Percentiles rank a stretch among this genome's conserved stretches.
Conservation (phyloP, 805 yeast species). For the Kodamaea laetipori region DNA sequence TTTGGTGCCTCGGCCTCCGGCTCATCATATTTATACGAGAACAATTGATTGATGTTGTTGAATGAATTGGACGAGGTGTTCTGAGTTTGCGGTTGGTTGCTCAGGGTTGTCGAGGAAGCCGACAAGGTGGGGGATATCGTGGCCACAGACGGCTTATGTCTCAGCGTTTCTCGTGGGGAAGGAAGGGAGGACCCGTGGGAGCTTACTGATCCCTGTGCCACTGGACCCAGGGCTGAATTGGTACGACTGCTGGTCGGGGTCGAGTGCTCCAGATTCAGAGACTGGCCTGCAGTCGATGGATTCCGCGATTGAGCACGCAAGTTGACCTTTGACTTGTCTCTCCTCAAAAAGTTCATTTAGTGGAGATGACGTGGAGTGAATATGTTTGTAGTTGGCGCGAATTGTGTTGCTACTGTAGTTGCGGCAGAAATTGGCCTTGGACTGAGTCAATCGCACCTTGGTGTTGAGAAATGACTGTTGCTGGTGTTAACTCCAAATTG, state of each 20-base stretch:
- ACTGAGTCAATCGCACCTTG: too few species aligned
- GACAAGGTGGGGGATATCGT: constrained; percentile 14
- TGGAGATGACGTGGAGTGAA: background rate
- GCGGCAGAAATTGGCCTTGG: background rate
- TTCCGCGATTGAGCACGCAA: constrained; percentile 9
- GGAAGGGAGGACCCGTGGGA: background rate
- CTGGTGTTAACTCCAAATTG: background rate
- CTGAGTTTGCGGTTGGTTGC: background rate
- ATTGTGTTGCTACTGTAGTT: too few species aligned
- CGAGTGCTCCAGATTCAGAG: constrained; percentile 2
- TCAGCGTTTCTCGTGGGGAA: background rate
- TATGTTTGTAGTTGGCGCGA: too few species aligned
- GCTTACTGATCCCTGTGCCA: background rate
- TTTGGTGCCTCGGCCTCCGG: constrained; percentile 5
- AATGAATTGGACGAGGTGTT: constrained; percentile 1
- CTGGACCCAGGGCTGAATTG: constrained; percentile 7
- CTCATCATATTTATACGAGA: constrained; percentile 15
- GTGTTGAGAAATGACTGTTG: too few species aligned
- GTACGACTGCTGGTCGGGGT: constrained; percentile 5
- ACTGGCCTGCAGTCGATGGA: constrained; percentile 12
- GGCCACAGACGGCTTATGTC: constrained; percentile 1
- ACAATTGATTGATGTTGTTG: constrained; percentile 12
- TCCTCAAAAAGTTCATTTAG: constrained; percentile 28
- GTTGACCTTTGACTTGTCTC: constrained; percentile 25
- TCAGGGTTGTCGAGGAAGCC: constrained; percentile 1